phyloP scores from a whole-genome alignment of 768 basidiomycete species.

The Termitomyces sp. region DNA sequence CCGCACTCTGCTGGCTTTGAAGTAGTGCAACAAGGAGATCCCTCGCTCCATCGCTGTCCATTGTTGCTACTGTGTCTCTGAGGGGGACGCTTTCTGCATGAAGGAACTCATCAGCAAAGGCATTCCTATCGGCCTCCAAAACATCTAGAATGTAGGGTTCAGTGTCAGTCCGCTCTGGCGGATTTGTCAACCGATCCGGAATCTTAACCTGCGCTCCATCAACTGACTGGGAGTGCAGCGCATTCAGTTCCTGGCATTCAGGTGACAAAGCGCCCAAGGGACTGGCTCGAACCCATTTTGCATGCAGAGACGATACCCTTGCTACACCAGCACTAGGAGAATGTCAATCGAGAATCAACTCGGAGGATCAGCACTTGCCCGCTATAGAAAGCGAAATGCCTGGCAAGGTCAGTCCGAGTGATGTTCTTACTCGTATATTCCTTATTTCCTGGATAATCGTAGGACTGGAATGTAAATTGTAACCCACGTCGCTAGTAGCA shows the following conservation, averaged over 20 bases:
- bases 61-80: conserved; percentile 16
- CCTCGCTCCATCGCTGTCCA: conserved; percentile 32
- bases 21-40: conserved; percentile 41
- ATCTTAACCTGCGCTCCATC: conserved; percentile 61
- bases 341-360: neutral
- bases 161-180: conserved; percentile 37
- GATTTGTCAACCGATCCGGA: conserved; percentile 48
- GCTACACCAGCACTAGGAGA: conserved; percentile 49
- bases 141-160: conserved; percentile 46
- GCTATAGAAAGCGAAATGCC: conserved; percentile 63
- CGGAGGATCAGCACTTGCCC: conserved; percentile 30
- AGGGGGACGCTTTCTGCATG: conserved; percentile 15
- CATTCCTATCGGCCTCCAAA: conserved; percentile 39
- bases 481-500: neutral
- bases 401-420: conserved; percentile 52
- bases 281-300: conserved; percentile 53
- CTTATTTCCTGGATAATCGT: conserved; percentile 62
- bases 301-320: conserved; percentile 49
- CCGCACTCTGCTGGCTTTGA: conserved; percentile 42
- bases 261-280: conserved; percentile 53
- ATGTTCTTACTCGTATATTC: conserved; percentile 44
- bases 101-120: conserved; percentile 41
- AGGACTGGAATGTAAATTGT: conserved; percentile 35
- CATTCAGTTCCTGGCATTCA: conserved; percentile 70
- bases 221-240: conserved; percentile 64